These are phyloP conservation scores for Epichloe gansuensis DNA, from an alignment of 2,329 filamentous ascomycete species.

Conservation along the genomic window DNA sequence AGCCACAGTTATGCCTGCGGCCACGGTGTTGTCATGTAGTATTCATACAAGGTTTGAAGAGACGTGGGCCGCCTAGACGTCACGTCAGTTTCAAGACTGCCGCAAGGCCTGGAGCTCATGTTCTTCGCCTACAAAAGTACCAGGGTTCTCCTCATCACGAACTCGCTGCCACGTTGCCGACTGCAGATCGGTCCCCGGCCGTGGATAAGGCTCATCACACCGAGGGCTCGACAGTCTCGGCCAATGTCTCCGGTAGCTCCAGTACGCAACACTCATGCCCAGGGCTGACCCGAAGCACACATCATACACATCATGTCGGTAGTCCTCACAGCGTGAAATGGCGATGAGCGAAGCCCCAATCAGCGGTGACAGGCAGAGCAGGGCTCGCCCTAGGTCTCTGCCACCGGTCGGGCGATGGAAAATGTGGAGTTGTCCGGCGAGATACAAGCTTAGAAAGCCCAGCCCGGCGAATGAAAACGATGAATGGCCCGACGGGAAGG, in stretches of 20 bases:
- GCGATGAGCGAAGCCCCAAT: slow-evolving; percentile 54
- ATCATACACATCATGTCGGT: slow-evolving; percentile 59
- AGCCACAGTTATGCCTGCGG: background rate
- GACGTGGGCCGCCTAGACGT: background rate
- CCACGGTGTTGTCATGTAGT: background rate
- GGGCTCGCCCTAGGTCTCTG: slow-evolving; percentile 40
- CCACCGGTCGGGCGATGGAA: slow-evolving; percentile 32
- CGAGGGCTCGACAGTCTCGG: slow-evolving; percentile 37
- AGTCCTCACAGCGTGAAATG: slow-evolving; percentile 56
- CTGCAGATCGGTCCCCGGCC: slow-evolving; percentile 25
- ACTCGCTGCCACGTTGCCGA: slow-evolving; percentile 28
- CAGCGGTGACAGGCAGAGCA: slow-evolving; percentile 45
- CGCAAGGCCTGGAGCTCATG: slow-evolving; percentile 10
- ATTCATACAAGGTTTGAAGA: background rate
- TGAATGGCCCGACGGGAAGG: slow-evolving; percentile 69
- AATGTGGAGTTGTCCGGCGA: slow-evolving; percentile 53
- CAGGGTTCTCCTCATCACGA: slow-evolving; percentile 41
- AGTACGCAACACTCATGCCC: slow-evolving; percentile 48
- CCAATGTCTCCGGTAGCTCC: slow-evolving; percentile 54
- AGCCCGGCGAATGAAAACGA: slow-evolving; percentile 70
- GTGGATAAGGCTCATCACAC: slow-evolving; percentile 46
- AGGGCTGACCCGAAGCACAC: slow-evolving; percentile 48
- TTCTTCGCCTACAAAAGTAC: slow-evolving; percentile 23
- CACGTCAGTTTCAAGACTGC: background rate
- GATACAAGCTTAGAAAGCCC: slow-evolving; percentile 58